Percentiles rank a stretch among this genome's conserved stretches.
Conservation (phyloP, 1,139 yeast genomes). For the Blastobotrys proliferans region DNA sequence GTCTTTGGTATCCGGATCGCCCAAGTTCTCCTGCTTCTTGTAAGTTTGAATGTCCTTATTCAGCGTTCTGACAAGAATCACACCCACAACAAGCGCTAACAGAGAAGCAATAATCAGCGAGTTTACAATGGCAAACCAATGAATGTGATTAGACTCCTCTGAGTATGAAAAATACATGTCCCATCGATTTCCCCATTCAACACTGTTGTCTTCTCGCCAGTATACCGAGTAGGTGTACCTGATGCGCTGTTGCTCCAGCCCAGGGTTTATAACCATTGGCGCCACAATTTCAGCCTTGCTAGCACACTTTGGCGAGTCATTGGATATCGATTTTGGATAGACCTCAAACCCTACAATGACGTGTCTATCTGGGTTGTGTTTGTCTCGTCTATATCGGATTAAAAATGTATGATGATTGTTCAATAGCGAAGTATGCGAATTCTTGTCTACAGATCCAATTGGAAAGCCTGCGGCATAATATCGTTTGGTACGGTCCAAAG, state of each 20-base stretch:
- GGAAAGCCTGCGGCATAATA: slow-evolving; percentile 89
- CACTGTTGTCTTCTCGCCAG: slow-evolving; percentile 77
- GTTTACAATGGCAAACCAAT: slow-evolving; percentile 68
- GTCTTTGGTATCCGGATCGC: slow-evolving; percentile 29
- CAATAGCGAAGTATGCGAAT: slow-evolving; percentile 41
- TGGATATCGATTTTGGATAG: slow-evolving; percentile 76
- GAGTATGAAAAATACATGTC: slow-evolving; percentile 62
- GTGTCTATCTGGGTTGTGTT: slow-evolving; percentile 36
- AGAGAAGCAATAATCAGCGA: slow-evolving; percentile 58
- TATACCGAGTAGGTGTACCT: slow-evolving; percentile 84
- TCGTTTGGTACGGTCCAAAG: slow-evolving; percentile 54
- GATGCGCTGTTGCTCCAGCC: slow-evolving; percentile 38
- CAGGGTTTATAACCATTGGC: slow-evolving; percentile 29
- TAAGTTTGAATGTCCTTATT: slow-evolving; percentile 42
- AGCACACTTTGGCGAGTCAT: slow-evolving; percentile 32
- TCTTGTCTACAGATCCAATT: slow-evolving; percentile 58
- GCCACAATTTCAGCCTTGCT: slow-evolving; percentile 24
- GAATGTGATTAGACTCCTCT: slow-evolving; percentile 48
- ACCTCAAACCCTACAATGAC: slow-evolving; percentile 89
- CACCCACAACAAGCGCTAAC: slow-evolving; percentile 59
- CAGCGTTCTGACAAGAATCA: slow-evolving; percentile 51
- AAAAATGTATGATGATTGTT: slow-evolving; percentile 82
- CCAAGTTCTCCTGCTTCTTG: slow-evolving; percentile 24
- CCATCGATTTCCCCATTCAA: slow-evolving; percentile 73
- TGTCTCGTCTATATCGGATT: slow-evolving; percentile 63